Base-by-base conservation (phyloP, 106 monocot species). In the Acanthochlamys bracteata region DNA sequence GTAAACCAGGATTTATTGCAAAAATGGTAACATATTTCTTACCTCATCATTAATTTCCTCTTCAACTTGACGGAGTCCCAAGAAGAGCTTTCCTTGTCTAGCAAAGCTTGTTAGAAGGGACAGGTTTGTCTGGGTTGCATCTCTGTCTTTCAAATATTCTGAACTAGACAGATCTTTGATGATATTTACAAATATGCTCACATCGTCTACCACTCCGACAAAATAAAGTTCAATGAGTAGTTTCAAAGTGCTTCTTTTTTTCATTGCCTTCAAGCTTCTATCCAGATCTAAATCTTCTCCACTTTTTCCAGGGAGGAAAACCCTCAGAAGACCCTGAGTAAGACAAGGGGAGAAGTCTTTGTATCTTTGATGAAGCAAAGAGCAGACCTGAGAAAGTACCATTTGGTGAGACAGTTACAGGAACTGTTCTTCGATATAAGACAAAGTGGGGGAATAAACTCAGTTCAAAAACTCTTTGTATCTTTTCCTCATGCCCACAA, bases 331-430 rank as follows among this genome's bases (percentile, higher is more conserved):
- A 12, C 90, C 95, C 68, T 95, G 90, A 47, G 82, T 67, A 71
- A 95, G 80, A 71, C 78, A 87, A 60, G 87, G 82, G 12, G 95
- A 90, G 67, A 95, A 95, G 42, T 95, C 95, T 59, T 69, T 87
- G 86, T 88, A 95, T 71, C 95, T 84, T 69, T 95, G 95, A 80
- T 95, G 95, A 53, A 95, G 84, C 71, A 95, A 80, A 26, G 95
- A 95, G 66, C 90, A 95, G 25, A 88, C 80, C 88, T 88, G 80
- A 53, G 79, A 64, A 66, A 23, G 61, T 62, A 55, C 10, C 43
- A 45, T 45, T 45, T 45, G 7, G 43, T 13, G n/a, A n/a, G n/a
- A n/a, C n/a, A n/a, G n/a, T n/a, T n/a, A n/a, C n/a, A n/a, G n/a
- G n/a, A n/a, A n/a, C n/a, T n/a, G n/a, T n/a, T n/a, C n/a, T n/a